These are phyloP conservation scores for Fusarium sp. DNA, from an alignment of 2,329 filamentous ascomycete species.

Conservation along the genomic window DNA sequence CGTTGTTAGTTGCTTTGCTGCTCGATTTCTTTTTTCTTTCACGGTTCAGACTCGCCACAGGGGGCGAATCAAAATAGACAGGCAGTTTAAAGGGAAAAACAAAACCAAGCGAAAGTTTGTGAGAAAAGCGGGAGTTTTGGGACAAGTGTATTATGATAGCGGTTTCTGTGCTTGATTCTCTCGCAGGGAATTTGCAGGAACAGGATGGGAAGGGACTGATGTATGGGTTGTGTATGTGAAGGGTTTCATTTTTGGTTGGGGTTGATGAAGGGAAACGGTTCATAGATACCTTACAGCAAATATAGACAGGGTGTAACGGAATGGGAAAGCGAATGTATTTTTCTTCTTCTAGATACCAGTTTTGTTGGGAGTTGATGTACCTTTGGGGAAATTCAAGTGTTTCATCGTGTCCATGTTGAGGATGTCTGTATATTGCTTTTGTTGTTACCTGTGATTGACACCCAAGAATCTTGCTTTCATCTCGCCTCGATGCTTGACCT, in stretches of 20 bases:
- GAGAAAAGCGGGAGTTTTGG: conserved; percentile 24
- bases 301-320: conserved; percentile 24
- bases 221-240: not conserved
- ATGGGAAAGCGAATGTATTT: conserved; percentile 2
- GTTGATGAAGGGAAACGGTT: conserved; percentile 4
- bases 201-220: not conserved
- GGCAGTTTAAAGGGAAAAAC: conserved; percentile 15
- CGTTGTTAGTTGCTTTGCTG: conserved; percentile 20
- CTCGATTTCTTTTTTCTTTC: not conserved
- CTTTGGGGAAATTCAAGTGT: not conserved
- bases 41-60: conserved; percentile 17
- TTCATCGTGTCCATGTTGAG: not conserved
- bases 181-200: not conserved
- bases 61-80: conserved; percentile 35
- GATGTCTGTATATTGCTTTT: not conserved
- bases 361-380: conserved; percentile 1
- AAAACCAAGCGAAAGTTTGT: conserved; percentile 9
- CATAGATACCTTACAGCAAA: conserved; percentile 30
- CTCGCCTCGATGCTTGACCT: too few relatives aligned
- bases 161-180: conserved; percentile 15
- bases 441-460: not conserved
- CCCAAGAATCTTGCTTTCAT: not conserved
- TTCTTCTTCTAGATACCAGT: conserved; percentile 4
- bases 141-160: conserved; percentile 24
- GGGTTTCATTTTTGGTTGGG: not conserved